A percentile compares a stretch with the other conserved stretches of the same genome.
These are phyloP conservation scores for Colletotrichum eleusines DNA, from an alignment of 2,329 filamentous ascomycete genomes.

Conservation along the genomic window DNA sequence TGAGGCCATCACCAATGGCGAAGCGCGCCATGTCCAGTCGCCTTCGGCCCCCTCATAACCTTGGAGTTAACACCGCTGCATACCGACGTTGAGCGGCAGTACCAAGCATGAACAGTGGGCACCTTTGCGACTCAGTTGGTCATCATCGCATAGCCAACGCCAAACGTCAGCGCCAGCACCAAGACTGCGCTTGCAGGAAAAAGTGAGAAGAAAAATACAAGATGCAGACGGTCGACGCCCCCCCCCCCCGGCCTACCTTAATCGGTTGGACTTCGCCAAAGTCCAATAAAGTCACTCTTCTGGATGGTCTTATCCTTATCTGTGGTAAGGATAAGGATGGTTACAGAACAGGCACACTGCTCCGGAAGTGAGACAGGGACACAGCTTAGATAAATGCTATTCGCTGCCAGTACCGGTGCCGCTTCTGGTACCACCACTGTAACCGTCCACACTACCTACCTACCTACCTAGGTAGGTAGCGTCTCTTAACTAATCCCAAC, in stretches of 20 bases:
- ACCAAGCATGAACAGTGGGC: slow-evolving; percentile 3
- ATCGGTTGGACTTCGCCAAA: slow-evolving; percentile 4
- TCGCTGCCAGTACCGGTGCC: slow-evolving; percentile 9
- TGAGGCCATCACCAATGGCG: slow-evolving; percentile 26
- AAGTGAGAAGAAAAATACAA: neutral
- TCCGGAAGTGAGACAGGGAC: slow-evolving; percentile 31
- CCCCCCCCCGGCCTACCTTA: neutral
- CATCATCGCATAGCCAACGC: slow-evolving; percentile 6
- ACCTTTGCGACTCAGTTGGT: slow-evolving; percentile 9
- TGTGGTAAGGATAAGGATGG: neutral
- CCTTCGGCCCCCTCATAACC: neutral
- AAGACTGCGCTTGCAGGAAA: slow-evolving; percentile 1
- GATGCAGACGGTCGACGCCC: slow-evolving; percentile 20
- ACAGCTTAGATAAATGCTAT: slow-evolving; percentile 13
- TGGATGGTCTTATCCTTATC: slow-evolving; percentile 9
- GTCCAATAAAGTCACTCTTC: neutral
- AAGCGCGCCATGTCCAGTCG: neutral
- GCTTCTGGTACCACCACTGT: slow-evolving; percentile 6
- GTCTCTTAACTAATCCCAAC: neutral
- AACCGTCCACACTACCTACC: slow-evolving; percentile 14
- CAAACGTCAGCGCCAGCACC: slow-evolving; percentile 11
- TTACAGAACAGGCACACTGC: slow-evolving; percentile 12
- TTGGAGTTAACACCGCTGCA: slow-evolving; percentile 18
- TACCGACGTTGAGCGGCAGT: slow-evolving; percentile 14
- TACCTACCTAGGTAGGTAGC: neutral